Conservation (phyloP, 164 flowering plant species). For the Hamamelis virginiana region DNA sequence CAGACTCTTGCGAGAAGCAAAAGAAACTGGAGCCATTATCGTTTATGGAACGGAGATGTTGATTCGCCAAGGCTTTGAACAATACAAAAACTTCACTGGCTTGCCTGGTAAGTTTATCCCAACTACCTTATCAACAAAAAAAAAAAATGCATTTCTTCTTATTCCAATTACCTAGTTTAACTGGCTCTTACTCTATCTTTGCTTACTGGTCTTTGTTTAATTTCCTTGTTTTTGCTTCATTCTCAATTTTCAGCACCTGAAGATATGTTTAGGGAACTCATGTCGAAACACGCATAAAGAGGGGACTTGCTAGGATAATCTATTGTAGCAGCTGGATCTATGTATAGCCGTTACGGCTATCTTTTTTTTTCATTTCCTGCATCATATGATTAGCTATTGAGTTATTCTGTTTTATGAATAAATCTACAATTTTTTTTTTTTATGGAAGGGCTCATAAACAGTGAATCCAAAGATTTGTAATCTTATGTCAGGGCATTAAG, state of each 20-base stretch:
- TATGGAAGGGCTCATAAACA: neutral
- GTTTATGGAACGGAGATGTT: slow-evolving; percentile 34
- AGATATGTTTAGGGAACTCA: slow-evolving; percentile 14
- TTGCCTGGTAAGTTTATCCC: slow-evolving; percentile 20
- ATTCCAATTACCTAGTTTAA: too few relatives aligned
- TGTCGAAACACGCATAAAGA: slow-evolving; percentile 10
- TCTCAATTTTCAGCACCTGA: slow-evolving; percentile 13
- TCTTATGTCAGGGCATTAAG: neutral
- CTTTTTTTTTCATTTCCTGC: neutral
- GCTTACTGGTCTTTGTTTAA: neutral
- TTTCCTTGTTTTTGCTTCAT: too few relatives aligned
- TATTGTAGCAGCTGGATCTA: neutral
- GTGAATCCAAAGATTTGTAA: neutral
- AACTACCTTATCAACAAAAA: neutral
- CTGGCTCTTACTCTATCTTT: too few relatives aligned
- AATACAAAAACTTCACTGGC: slow-evolving; percentile 29
- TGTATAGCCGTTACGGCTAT: neutral
- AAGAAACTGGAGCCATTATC: slow-evolving; percentile 20
- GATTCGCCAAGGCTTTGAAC: slow-evolving; percentile 29
- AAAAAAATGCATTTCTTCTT: neutral
- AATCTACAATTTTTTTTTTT: neutral
- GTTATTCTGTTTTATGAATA: neutral
- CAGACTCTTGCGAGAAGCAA: slow-evolving; percentile 18
- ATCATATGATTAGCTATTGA: neutral
- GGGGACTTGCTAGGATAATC: neutral